Evolutionary conservation across 1,284 basidiomycete species (phyloP), one percentile per base, ranked within the genome.

Genomic region (Schizophyllum commune): DNA sequence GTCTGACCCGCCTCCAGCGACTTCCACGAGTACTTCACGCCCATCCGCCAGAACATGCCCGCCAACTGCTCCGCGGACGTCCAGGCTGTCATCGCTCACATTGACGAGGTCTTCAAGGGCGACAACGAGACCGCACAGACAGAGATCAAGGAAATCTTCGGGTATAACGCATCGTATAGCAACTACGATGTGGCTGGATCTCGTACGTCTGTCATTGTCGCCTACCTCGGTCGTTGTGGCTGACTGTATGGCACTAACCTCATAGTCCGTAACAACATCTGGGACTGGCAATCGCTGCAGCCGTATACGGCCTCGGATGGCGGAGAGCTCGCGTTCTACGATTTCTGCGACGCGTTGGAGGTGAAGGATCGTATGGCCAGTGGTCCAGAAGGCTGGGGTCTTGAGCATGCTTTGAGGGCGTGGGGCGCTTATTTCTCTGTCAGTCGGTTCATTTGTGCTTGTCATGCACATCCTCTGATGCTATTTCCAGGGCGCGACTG

Each of bases 261-360:
- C 20, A 11, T 27, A 55, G 73, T 74, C 74, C 83, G 88, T 39
- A 80, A 83, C 64, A 77, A 80, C 61, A 70, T 88, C 2, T 86
- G 79, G 79, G 80, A 82, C 60, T 88, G 85, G 85, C 85, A 87
- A 66, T 73, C 71, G 20, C 70, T 86, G 5, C 78, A 80, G 58
- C 79, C 80, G 1, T 75, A 74, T 4, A 47, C 39, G 4, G 13
- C 9, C 3, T 73, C 77, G 70, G 73, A 85, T 73, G 61, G 79
- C 65, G 70, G 79, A 68, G 61, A 70, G 32, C 17, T 47, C 13
- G 17, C 39, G 39, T 90, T 90, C 72, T 85, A 76, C 71, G 56
- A 78, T 19, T 90, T 89, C 72, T 90, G 88, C 65, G 86, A 90
- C 66, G 84, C 85, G 0, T 73, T 90, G 0, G 87, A 90, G 71